Evolutionary conservation across 2,329 filamentous ascomycete genomes (phyloP).

Genomic region (Knufia fluminis): DNA sequence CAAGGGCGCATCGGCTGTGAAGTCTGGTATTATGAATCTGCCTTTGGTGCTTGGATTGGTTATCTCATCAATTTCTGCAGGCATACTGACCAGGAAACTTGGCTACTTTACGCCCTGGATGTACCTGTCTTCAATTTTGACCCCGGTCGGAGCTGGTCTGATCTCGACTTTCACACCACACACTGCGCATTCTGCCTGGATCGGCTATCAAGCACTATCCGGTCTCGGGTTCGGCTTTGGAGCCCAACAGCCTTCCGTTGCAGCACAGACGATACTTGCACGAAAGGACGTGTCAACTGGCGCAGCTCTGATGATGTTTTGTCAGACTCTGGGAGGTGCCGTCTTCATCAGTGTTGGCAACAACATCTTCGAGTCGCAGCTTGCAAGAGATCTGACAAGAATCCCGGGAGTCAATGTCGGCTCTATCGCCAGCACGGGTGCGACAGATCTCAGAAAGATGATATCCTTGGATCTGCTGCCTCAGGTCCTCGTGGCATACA

Average conservation of each 20-base stretch:
- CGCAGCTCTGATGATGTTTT: slow-evolving; percentile 21
- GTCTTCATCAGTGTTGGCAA: slow-evolving; percentile 22
- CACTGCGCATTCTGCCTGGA: slow-evolving; percentile 21
- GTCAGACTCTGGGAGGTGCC: slow-evolving; percentile 18
- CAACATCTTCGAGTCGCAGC: slow-evolving; percentile 22
- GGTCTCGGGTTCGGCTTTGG: slow-evolving; percentile 21
- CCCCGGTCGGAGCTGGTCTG: slow-evolving; percentile 25
- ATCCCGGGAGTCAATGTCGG: slow-evolving; percentile 15
- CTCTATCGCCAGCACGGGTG: slow-evolving; percentile 15
- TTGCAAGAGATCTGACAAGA: slow-evolving; percentile 9
- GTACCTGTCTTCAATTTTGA: slow-evolving; percentile 24
- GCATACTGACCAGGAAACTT: slow-evolving; percentile 21
- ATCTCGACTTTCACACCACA: slow-evolving; percentile 25
- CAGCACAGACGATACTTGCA: slow-evolving; percentile 21
- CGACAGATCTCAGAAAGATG: slow-evolving; percentile 37
- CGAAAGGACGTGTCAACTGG: slow-evolving; percentile 24
- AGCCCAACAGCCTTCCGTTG: slow-evolving; percentile 18
- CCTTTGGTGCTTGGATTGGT: slow-evolving; percentile 17
- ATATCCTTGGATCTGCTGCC: slow-evolving; percentile 44
- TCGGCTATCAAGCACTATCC: slow-evolving; percentile 22
- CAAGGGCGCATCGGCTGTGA: slow-evolving; percentile 23
- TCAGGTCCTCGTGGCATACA: slow-evolving; percentile 55
- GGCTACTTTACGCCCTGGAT: slow-evolving; percentile 31
- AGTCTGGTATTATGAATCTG: slow-evolving; percentile 21
- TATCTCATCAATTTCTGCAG: slow-evolving; percentile 18